Conservation (phyloP, 2,329 filamentous ascomycete genomes). For the Exophiala xenobiotica region DNA sequence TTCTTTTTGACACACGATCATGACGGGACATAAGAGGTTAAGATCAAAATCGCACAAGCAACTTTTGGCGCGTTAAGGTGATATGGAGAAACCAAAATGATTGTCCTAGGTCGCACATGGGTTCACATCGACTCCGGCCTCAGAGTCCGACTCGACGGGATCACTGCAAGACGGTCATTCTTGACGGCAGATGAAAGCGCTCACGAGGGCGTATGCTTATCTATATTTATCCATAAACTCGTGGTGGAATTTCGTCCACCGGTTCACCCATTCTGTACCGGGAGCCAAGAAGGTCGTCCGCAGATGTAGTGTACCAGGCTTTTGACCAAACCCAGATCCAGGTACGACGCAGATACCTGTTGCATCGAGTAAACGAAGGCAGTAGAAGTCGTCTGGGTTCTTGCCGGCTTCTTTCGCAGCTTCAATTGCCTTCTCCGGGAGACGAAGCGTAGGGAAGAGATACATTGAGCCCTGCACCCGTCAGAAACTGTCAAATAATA, state of each 20-base stretch:
- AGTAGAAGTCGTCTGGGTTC: constrained; percentile 89
- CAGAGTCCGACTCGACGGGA: neutral
- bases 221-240: constrained; percentile 83
- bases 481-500: neutral
- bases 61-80: too few relatives aligned
- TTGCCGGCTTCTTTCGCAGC: constrained; percentile 73
- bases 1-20: too few relatives aligned
- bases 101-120: too few relatives aligned
- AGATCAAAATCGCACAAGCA: too few relatives aligned
- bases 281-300: constrained; percentile 95
- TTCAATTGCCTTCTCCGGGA: constrained; percentile 72
- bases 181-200: neutral
- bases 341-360: constrained; percentile 94
- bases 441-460: constrained; percentile 89
- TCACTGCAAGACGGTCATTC: neutral
- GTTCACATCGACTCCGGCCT: neutral
- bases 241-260: constrained; percentile 85
- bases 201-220: constrained; percentile 15
- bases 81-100: too few relatives aligned
- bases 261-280: constrained; percentile 88
- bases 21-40: too few relatives aligned
- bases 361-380: constrained; percentile 81
- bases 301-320: constrained; percentile 87
- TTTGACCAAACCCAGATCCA: constrained; percentile 91
- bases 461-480: constrained; percentile 84